Conservation (phyloP, 805 yeast genomes). For the Vanderwaltozyma tropicalis region DNA sequence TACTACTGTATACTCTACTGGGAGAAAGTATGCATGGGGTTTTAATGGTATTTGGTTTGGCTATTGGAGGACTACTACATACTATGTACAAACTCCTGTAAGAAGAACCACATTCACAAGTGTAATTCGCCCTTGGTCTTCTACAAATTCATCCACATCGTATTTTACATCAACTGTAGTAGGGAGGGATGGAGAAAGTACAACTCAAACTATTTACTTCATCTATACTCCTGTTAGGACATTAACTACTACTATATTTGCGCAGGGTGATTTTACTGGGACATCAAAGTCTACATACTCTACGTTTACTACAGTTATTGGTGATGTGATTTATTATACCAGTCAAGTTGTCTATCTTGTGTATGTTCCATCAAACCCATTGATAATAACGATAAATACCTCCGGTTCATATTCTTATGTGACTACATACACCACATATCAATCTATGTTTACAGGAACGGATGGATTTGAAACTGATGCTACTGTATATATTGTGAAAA, state of each 20-base stretch:
- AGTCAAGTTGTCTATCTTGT: background rate
- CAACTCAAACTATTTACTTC: constrained; percentile 2
- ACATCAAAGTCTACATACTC: background rate
- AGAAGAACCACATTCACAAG: background rate
- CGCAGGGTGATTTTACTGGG: background rate
- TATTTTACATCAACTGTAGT: background rate
- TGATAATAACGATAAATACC: background rate
- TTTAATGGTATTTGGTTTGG: background rate
- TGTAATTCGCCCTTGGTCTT: background rate
- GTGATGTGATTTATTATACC: background rate
- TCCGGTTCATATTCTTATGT: background rate
- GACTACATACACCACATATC: background rate
- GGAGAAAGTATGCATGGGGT: background rate
- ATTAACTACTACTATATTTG: background rate
- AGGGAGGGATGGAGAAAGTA: constrained; percentile 2
- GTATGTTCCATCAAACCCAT: background rate
- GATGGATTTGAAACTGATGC: background rate
- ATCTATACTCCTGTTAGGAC: background rate
- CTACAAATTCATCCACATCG: background rate
- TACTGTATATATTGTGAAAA: background rate
- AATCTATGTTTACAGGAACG: background rate
- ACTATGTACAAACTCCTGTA: constrained; percentile 1
- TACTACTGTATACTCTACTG: constrained; percentile 1
- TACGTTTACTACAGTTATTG: background rate
- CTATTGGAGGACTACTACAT: background rate